Evolutionary conservation across 169 alveolate genomes (phyloP), one percentile per base, ranked within the genome.

Genomic region (Cystoisospora suis): DNA sequence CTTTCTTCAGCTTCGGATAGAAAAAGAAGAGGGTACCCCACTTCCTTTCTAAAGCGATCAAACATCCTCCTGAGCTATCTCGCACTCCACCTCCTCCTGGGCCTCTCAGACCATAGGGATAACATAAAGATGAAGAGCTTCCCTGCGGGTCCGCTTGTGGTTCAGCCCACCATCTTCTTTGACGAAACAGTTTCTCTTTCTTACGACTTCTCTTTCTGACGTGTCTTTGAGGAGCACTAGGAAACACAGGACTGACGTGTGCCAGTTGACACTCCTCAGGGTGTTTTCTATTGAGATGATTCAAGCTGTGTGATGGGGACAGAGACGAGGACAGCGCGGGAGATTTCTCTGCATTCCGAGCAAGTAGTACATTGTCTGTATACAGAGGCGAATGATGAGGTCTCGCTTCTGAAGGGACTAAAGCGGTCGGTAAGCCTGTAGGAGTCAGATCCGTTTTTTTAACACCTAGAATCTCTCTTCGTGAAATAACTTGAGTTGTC

Each of bases 11-110:
- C 38, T 61, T 58, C 61, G 90, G 90, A 32, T 59, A 72, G 65
- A 85, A 65, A 36, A 85, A 72, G 49, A 85, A 83, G 83, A 85
- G 47, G 46, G 75, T 36, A 32, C 90, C 90, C 81, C 75, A 72
- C 45, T 72, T 59, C 65, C 34, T 59, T 46, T 85, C 90, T 3
- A 85, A 36, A 3, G 83, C 90, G 27, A 85, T 49, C 47, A 85
- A 44, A 27, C 83, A 72, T n/a, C 83, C 42, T 29, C 32, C 42
- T 56, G 58, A 46, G 27, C 58, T 6, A 0, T 29, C 58, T 5
- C 83, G 36, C 53, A 36, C 44, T 2, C 9, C 80, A 29, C 83
- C 56, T 38, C 56, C 32, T 5, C 83, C 83, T 38, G 53, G n/a
- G 49, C 83, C 83, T 40, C 83, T n/a, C 44, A 1, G 45, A 36